Evolutionary conservation across 208 protist species (phyloP).

Genomic region (Leishmania lainsoni): DNA sequence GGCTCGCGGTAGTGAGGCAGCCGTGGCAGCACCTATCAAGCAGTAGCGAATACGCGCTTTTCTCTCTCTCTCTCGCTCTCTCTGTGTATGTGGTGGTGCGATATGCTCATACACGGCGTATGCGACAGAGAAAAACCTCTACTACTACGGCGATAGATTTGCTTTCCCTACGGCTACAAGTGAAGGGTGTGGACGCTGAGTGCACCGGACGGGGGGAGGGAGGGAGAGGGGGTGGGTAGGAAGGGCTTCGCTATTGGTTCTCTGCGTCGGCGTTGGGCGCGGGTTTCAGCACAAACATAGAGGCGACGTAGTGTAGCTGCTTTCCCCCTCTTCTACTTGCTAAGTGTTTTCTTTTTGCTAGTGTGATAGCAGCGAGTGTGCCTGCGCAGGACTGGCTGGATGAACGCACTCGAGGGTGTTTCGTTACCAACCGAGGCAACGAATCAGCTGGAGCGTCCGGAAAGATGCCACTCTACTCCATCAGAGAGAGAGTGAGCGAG

Average conservation of each 20-base stretch:
- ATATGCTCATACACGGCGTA: neutral
- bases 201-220: neutral
- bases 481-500: neutral
- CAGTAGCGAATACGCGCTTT: neutral
- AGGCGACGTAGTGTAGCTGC: neutral
- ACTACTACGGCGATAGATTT: neutral
- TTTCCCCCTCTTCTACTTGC: neutral
- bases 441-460: neutral
- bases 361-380: neutral
- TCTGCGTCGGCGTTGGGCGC: no score
- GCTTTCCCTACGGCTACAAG: neutral
- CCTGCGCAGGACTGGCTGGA: neutral
- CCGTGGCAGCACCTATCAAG: neutral
- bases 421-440: neutral
- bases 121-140: neutral
- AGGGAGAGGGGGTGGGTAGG: neutral
- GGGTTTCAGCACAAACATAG: no score
- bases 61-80: neutral
- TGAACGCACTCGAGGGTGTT: neutral
- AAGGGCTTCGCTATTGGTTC: neutral
- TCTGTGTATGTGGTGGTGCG: neutral
- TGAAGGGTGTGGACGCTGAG: neutral
- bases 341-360: neutral
- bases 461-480: conserved; percentile 1
- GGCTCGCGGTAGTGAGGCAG: neutral